Evolutionary conservation across 140 eudicot species (phyloP), one percentile per base, ranked within the genome.

Genomic region (Stevia rebaudiana): DNA sequence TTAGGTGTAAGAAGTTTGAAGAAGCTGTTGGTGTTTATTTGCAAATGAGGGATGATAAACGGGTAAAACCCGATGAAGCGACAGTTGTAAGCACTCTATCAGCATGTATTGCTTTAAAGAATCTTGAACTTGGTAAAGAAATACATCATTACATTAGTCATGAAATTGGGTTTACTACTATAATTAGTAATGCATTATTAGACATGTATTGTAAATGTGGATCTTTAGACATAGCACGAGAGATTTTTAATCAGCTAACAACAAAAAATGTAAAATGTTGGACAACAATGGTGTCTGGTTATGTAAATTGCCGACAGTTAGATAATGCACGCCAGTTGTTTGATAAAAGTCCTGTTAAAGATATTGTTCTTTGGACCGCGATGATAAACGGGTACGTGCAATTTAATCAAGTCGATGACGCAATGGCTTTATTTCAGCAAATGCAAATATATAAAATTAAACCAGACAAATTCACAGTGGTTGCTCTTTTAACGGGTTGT

Each of bases 201-300:
- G 95, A 86, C 31, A 86, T 83, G 91, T 86, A 80, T 70, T 74
- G 74, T 23, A 86, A 86, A 42, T 83, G 95, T 47, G 95, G 91
- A 16, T 80, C 80, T 65, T 58, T 86, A 62, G 70, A 68, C 2
- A 11, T 52, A 11, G 95, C 95, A 12, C 66, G 82, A 7, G 59
- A 71, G 61, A 79, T 86, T 10, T 86, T 86, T 41, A 69, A 83
- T 25, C 68, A 59, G 16, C 31, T 81, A 63, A 74, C 62, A 1
- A 64, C 35, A 57, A 86, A 81, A 74, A 81, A 81, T 69, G 87
- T 86, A 6, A 79, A 78, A 9, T 80, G 83, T 68, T 79, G 85
- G 90, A 86, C 90, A 0, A 86, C 73, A 11, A 83, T 86, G 85
- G 82, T 86, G 47, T 83, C 85, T 3, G 95, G 87, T 44, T 86